Conservation (phyloP, 306 rosid species). For the Trifolium pratense region DNA sequence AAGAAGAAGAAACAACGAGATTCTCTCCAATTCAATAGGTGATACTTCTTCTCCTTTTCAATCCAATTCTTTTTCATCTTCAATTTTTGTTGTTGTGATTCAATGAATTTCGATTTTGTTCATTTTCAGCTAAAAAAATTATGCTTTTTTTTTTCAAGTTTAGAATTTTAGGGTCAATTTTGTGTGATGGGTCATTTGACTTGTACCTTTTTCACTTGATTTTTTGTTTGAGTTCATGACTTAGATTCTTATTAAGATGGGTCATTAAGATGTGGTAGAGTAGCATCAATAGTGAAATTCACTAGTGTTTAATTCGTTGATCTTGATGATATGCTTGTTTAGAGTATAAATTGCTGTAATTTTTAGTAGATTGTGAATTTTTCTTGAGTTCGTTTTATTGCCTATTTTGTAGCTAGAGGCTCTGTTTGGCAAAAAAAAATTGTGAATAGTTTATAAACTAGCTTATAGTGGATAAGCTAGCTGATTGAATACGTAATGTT, state of each 20-base stretch:
- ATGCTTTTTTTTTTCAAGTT: not conserved
- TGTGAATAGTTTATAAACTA: too few species aligned
- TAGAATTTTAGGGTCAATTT: slow-evolving; percentile 38
- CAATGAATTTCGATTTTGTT: slow-evolving; percentile 22
- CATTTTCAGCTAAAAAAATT: not conserved
- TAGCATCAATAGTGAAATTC: not conserved
- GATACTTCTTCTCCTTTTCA: slow-evolving; percentile 33
- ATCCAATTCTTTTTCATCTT: not conserved
- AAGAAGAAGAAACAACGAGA: not conserved
- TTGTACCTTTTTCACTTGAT: slow-evolving; percentile 24
- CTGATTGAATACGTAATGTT: too few species aligned
- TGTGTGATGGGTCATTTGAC: not conserved
- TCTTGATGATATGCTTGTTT: slow-evolving; percentile 1
- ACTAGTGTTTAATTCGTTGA: slow-evolving; percentile 6
- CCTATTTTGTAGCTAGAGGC: not conserved
- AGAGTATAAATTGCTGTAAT: slow-evolving; percentile 23
- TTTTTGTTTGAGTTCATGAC: not conserved
- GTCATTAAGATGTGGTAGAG: not conserved
- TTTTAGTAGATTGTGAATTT: slow-evolving; percentile 8
- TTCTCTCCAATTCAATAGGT: slow-evolving; percentile 38
- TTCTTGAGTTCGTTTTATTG: not conserved
- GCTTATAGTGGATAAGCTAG: too few species aligned
- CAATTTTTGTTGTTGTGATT: not conserved
- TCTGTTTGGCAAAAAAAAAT: too few species aligned
- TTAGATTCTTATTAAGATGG: slow-evolving; percentile 3